A percentile compares a stretch with the other conserved stretches of the same genome.
These are phyloP conservation scores for Kodamaea fungicola DNA, from an alignment of 1,139 yeast species.

Conservation along the genomic window DNA sequence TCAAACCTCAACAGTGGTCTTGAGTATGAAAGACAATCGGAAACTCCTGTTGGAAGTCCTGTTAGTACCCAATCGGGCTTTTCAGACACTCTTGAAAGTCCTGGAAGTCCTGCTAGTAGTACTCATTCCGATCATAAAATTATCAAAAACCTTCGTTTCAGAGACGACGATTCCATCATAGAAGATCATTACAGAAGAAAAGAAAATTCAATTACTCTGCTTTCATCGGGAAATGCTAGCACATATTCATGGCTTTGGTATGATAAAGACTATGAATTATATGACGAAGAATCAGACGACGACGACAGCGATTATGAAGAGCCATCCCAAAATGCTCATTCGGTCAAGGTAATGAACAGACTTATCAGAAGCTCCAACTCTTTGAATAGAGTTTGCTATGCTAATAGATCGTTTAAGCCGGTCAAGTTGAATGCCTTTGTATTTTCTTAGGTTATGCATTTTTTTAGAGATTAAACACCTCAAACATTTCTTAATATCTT, in stretches of 20 bases:
- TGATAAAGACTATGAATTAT: constrained; percentile 31
- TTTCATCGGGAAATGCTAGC: constrained; percentile 1
- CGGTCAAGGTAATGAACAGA: constrained; percentile 25
- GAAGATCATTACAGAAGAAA: constrained; percentile 3
- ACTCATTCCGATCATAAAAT: neutral
- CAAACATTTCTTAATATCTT: too few species aligned
- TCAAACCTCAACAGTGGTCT: constrained; percentile 16
- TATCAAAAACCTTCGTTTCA: constrained; percentile 13
- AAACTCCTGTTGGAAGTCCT: constrained; percentile 1
- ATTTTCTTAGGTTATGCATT: constrained; percentile 10
- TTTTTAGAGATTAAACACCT: too few species aligned
- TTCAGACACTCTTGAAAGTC: neutral
- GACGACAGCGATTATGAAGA: constrained; percentile 16
- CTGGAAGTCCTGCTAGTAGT: constrained; percentile 3
- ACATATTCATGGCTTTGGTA: constrained; percentile 36
- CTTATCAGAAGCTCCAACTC: constrained; percentile 15
- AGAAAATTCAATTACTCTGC: constrained; percentile 1
- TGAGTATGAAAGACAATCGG: neutral
- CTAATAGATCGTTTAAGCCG: constrained; percentile 21
- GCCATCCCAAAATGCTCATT: constrained; percentile 11
- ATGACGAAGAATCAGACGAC: constrained; percentile 26
- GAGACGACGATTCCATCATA: constrained; percentile 19
- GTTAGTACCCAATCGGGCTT: neutral
- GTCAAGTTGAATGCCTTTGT: constrained; percentile 30
- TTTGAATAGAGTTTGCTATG: constrained; percentile 28